Percentiles rank a stretch among this genome's conserved stretches.
Evolutionary conservation across 768 basidiomycete species (phyloP).

Genomic region (Phallus indusiatus): DNA sequence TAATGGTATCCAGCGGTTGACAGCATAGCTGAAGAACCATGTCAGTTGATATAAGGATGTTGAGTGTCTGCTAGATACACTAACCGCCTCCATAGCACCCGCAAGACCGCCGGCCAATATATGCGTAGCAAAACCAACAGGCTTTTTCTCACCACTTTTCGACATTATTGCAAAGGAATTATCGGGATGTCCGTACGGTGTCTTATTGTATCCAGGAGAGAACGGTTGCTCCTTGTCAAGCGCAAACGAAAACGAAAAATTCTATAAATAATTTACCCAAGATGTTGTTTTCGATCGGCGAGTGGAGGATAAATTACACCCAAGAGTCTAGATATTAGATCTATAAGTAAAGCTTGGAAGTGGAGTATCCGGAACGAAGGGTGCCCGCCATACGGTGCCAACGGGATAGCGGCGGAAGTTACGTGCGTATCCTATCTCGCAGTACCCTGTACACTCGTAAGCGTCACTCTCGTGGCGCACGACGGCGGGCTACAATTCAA

Average conservation of each 20-base stretch:
- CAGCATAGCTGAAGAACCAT: slow-evolving; percentile 48
- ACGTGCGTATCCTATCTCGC: too few species aligned
- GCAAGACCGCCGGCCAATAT: slow-evolving; percentile 92
- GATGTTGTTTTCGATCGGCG: not conserved
- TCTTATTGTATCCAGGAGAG: not conserved
- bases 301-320: not conserved
- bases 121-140: slow-evolving; percentile 80
- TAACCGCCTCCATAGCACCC: slow-evolving; percentile 85
- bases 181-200: not conserved
- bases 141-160: slow-evolving; percentile 41
- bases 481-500: too few species aligned
- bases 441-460: too few species aligned
- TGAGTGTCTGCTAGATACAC: slow-evolving; percentile 17
- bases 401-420: not conserved
- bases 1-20: slow-evolving; percentile 97
- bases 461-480: too few species aligned
- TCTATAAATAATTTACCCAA: too few species aligned
- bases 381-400: not conserved
- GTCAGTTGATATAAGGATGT: not conserved
- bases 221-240: too few species aligned
- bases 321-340: not conserved
- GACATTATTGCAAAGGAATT: not conserved
- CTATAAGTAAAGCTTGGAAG: not conserved
- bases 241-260: too few species aligned
- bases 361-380: not conserved